Evolutionary conservation across 2,329 filamentous ascomycete species (phyloP), one percentile per base, ranked within the genome.

Genomic region (Calonectria hawksworthii): DNA sequence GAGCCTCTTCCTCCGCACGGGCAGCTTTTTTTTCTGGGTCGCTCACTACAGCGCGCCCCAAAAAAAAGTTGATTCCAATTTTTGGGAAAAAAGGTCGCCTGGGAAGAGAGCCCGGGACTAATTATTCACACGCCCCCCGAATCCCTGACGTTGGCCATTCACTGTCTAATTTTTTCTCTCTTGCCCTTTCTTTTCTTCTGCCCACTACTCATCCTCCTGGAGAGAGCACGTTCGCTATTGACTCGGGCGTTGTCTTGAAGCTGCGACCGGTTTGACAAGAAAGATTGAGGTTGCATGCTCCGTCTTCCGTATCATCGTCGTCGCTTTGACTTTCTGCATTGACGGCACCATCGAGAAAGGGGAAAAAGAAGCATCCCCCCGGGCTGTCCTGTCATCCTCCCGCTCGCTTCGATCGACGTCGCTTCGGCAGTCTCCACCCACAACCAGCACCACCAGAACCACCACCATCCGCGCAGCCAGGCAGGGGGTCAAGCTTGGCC

Each of bases 381-480:
- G 67, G 65, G 54, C 59, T 44, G 59, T 70, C 51, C 67, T 74
- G 59, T 74, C 72, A 70, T 74, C 72, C 61, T 74, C 67, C 67
- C 72, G 72, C 67, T 74, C 72, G 72, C 72, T 74, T 74, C 72
- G 72, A 74, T 74, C 72, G 72, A 74, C 72, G 67, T 74, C 67
- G 72, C 72, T 70, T 74, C 67, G 72, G 72, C 32, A 74, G 72
- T 74, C 73, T 30, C 73, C 69, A 72, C 73, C 73, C 75, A 76
- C 74, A 50, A 65, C 70, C 64, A 75, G 54, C 59, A 65, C 74
- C 74, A 78, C 78, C 78, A 76, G 77, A 73, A 77, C 79, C 79
- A 80, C 77, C 78, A 79, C 79, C 64, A 76, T 74, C 69, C 73
- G 75, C 77, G 76, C 77, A 80, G 76, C 77, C 75, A 73, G 72